These are phyloP conservation scores for Coemansia sp. DNA, from an alignment of 192 early-diverging fungal genomes.

Conservation along the genomic window DNA sequence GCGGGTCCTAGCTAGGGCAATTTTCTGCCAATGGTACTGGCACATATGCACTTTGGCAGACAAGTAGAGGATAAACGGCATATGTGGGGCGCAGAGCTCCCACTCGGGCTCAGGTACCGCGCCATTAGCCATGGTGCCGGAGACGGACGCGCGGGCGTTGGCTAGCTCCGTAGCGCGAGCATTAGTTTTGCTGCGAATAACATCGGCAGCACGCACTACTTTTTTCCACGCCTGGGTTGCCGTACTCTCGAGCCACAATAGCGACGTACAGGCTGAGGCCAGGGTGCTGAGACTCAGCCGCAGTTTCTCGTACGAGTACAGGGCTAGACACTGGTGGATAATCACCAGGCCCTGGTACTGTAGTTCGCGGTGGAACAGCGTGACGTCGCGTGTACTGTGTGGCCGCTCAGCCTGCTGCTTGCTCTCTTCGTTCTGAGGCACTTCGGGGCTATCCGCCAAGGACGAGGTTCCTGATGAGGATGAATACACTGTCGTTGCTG, in stretches of 20 bases:
- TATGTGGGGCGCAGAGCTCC: slow-evolving; percentile 58
- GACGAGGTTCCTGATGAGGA: slow-evolving; percentile 5
- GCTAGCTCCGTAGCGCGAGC: slow-evolving; percentile 49
- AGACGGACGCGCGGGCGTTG: slow-evolving; percentile 34
- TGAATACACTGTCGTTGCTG: slow-evolving; percentile 35
- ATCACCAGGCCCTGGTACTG: slow-evolving; percentile 54
- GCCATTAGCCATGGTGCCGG: slow-evolving; percentile 53
- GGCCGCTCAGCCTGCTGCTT: slow-evolving; percentile 2
- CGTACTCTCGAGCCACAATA: slow-evolving; percentile 56
- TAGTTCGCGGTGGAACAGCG: slow-evolving; percentile 55
- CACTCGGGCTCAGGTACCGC: slow-evolving; percentile 55
- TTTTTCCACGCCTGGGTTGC: slow-evolving; percentile 55
- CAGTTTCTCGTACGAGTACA: slow-evolving; percentile 55
- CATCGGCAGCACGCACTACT: slow-evolving; percentile 49
- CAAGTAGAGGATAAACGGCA: slow-evolving; percentile 54
- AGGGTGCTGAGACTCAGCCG: slow-evolving; percentile 44
- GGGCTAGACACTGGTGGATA: slow-evolving; percentile 54
- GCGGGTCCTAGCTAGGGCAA: slow-evolving; percentile 46
- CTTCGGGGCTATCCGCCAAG: slow-evolving; percentile 20
- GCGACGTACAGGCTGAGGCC: slow-evolving; percentile 47
- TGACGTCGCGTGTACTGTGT: slow-evolving; percentile 53
- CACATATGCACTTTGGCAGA: slow-evolving; percentile 56
- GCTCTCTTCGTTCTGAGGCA: neutral
- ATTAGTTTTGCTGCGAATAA: slow-evolving; percentile 35
- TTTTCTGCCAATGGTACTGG: slow-evolving; percentile 58